Evolutionary conservation across 805 yeast genomes (phyloP).

Genomic region (Ogataea trehaloabstinens): DNA sequence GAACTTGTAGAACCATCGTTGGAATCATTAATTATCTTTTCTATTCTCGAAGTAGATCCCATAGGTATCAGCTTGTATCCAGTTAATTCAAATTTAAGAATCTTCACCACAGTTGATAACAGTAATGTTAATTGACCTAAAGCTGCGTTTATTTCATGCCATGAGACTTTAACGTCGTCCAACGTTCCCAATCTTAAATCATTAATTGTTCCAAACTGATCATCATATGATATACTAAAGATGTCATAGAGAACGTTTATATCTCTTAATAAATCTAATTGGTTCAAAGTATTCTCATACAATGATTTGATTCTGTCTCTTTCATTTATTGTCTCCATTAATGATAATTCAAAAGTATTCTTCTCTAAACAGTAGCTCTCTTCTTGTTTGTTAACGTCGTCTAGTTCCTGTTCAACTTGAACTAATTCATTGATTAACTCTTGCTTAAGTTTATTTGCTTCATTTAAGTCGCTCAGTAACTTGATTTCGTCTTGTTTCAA

Average conservation of each 20-base stretch:
- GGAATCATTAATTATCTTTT: constrained; percentile 45
- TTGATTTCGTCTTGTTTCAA: constrained; percentile 41
- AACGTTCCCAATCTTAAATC: constrained; percentile 77
- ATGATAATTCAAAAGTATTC: constrained; percentile 56
- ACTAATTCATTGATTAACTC: constrained; percentile 49
- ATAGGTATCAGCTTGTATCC: constrained; percentile 71
- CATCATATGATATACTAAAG: constrained; percentile 80
- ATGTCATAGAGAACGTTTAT: constrained; percentile 82
- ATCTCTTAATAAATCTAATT: constrained; percentile 66
- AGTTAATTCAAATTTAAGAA: constrained; percentile 52
- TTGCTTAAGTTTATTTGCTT: constrained; percentile 41
- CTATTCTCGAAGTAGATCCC: constrained; percentile 81
- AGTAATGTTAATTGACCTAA: constrained; percentile 79
- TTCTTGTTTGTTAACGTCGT: constrained; percentile 42
- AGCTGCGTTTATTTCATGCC: constrained; percentile 92
- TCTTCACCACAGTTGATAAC: constrained; percentile 58
- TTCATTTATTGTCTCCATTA: constrained; percentile 49
- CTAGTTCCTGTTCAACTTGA: constrained; percentile 39
- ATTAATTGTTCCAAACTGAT: constrained; percentile 83
- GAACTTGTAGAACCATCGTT: constrained; percentile 32
- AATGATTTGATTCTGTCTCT: constrained; percentile 62
- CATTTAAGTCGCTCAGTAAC: constrained; percentile 37
- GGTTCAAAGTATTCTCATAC: constrained; percentile 59
- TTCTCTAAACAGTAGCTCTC: constrained; percentile 43
- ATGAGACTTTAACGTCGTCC: constrained; percentile 61